Percentiles rank a stretch among this genome's conserved stretches.
These are phyloP conservation scores for Diutina pseudorugosa DNA, from an alignment of 1,139 yeast species.

Conservation along the genomic window DNA sequence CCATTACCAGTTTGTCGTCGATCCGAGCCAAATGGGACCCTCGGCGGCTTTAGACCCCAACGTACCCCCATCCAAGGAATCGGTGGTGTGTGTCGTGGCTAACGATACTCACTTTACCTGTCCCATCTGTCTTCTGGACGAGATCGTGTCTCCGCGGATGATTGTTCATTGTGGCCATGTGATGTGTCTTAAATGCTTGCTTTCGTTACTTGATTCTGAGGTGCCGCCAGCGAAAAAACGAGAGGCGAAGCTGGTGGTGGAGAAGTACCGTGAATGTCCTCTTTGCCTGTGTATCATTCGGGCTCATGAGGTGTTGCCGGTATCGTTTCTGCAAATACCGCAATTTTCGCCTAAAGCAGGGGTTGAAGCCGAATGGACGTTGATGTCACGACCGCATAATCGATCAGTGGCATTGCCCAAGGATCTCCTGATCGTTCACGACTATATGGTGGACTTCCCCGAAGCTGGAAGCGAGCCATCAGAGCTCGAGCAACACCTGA, in stretches of 20 bases:
- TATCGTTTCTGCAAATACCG: conserved; percentile 38
- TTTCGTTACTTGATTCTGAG: conserved; percentile 57
- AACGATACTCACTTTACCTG: conserved; percentile 66
- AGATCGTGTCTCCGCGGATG: conserved; percentile 90
- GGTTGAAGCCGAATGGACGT: conserved; percentile 45
- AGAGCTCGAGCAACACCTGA: conserved; percentile 22
- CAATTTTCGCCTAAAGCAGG: conserved; percentile 49
- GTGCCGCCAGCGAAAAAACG: conserved; percentile 26
- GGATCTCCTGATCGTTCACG: conserved; percentile 18
- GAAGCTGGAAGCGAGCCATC: conserved; percentile 13
- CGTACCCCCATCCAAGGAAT: conserved; percentile 47
- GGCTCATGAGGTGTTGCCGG: conserved; percentile 55
- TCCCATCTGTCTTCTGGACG: conserved; percentile 82
- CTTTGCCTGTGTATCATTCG: conserved; percentile 63
- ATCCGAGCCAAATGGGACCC: conserved; percentile 41
- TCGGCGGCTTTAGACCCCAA: conserved; percentile 64
- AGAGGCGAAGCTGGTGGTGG: conserved; percentile 27
- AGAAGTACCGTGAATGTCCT: conserved; percentile 68
- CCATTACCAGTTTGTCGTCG: conserved; percentile 73
- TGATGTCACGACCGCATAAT: conserved; percentile 61
- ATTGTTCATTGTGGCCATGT: conserved; percentile 83
- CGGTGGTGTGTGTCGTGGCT: conserved; percentile 59
- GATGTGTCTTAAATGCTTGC: conserved; percentile 71
- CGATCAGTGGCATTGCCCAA: conserved; percentile 55
- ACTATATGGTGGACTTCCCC: conserved; percentile 20